phyloP scores from a whole-genome alignment of 2,329 filamentous ascomycete genomes.

The Phyllosticta citribraziliensis region DNA sequence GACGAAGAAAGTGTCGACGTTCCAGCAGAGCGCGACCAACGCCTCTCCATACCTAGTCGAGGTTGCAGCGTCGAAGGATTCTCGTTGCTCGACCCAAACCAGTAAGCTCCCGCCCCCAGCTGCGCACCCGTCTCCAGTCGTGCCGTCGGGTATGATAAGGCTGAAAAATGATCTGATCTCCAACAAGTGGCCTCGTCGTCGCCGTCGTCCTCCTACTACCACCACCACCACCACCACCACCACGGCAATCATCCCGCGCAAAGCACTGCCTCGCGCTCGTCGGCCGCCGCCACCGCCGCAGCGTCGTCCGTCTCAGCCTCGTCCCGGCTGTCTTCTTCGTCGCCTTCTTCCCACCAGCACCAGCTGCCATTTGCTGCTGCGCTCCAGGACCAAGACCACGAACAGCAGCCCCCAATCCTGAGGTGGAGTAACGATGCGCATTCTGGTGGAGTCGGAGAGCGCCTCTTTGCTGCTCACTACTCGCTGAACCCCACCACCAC shows the following conservation, averaged over 20 bases:
- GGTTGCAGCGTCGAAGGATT: conserved; percentile 3
- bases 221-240: too few species aligned
- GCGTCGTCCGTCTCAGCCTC: not conserved
- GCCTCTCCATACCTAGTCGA: not conserved
- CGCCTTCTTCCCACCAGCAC: not conserved
- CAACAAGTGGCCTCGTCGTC: not conserved
- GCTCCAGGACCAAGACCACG: not conserved
- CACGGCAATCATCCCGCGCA: not conserved
- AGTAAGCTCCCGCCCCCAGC: conserved; percentile 7
- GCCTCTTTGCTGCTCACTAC: conserved; percentile 1
- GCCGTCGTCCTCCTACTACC: not conserved
- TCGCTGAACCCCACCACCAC: not conserved
- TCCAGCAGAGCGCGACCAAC: not conserved
- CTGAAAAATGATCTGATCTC: not conserved
- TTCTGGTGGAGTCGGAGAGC: conserved; percentile 1
- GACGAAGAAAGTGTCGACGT: too few species aligned
- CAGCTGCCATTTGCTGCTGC: not conserved
- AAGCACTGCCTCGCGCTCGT: not conserved
- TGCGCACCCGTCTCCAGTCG: not conserved
- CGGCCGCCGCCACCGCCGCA: not conserved
- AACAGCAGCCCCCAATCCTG: conserved; percentile 3
- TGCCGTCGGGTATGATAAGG: not conserved
- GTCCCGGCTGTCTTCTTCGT: not conserved
- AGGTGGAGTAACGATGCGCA: not conserved
- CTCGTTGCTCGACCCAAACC: conserved; percentile 6